A percentile compares a stretch with the other conserved stretches of the same genome.
These are phyloP conservation scores for Rhinocladiella mackenziei DNA, from an alignment of 2,329 filamentous ascomycete genomes.

Conservation along the genomic window DNA sequence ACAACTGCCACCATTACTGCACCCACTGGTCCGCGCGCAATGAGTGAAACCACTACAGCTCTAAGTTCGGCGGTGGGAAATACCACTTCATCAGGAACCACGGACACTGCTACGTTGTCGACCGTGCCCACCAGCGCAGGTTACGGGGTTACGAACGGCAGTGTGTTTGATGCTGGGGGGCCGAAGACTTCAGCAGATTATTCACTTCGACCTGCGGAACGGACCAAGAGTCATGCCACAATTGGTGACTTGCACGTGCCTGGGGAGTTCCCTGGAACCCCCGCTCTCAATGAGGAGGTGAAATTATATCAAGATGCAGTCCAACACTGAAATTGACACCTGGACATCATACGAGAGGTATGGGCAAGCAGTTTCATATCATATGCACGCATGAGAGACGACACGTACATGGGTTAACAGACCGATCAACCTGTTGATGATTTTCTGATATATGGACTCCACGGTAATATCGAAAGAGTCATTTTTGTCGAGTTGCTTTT, in stretches of 20 bases:
- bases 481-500: neutral
- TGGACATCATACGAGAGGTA: neutral
- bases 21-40: conserved; percentile 22
- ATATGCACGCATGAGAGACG: no score
- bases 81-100: conserved; percentile 19
- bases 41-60: conserved; percentile 25
- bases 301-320: conserved; percentile 19
- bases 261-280: conserved; percentile 55
- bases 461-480: neutral
- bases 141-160: conserved; percentile 6
- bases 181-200: conserved; percentile 20
- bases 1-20: conserved; percentile 23
- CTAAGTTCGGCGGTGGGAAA: conserved; percentile 20
- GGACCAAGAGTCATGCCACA: conserved; percentile 48
- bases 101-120: conserved; percentile 22
- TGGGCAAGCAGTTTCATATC: no score
- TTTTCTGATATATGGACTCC: neutral
- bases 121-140: conserved; percentile 26
- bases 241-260: conserved; percentile 67
- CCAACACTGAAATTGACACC: neutral
- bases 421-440: neutral
- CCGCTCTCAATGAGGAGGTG: conserved; percentile 13
- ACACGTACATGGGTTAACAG: neutral
- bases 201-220: conserved; percentile 16
- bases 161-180: conserved; percentile 18